Evolutionary conservation across 2,329 filamentous ascomycete genomes (phyloP), one percentile per base, ranked within the genome.

Genomic region (Periconia sp.): DNA sequence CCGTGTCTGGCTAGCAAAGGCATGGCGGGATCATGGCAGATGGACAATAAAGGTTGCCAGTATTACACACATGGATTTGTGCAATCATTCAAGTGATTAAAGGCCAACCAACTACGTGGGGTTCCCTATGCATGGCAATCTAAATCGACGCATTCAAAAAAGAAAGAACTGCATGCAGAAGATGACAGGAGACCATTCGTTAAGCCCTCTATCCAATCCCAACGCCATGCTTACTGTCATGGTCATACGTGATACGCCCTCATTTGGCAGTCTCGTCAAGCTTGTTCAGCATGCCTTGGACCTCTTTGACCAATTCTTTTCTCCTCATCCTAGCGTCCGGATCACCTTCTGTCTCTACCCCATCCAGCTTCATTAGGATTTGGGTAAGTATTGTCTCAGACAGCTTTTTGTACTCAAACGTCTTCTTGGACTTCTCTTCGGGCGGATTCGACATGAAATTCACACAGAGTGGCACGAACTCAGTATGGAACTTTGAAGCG

Each of bases 331-430:
- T 78, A 18, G 87, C 83, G 10, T 85, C 83, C 8, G 74, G 54
- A 52, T 88, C 82, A 4, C 87, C 87, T 34, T 86, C 85, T 0
- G 85, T 85, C 55, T 92, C 87, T 3, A 92, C 82, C 16, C 80
- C 84, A 64, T 94, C 89, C 26, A 90, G 69, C 72, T 92, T 92
- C 52, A 94, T 71, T 25, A 92, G 62, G 2, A 91, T 82, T 56
- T 91, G 86, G 49, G 86, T 83, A 76, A 94, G 76, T 26, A 91
- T 80, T 4, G 85, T 88, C 74, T 94, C 89, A 4, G 83, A 85
- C 13, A 94, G 68, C 63, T 81, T 85, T 65, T 86, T 84, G 65
- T 92, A 86, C 61, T 92, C 87, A 23, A 90, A 88, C 11, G 81
- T 79, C 36, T 81, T 76, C 75, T 87, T 89, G 66, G 85, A 84